Percentiles rank a stretch among this genome's conserved stretches.
phyloP scores from a whole-genome alignment of 805 yeast species.

The Jamesozyma spencerorum region DNA sequence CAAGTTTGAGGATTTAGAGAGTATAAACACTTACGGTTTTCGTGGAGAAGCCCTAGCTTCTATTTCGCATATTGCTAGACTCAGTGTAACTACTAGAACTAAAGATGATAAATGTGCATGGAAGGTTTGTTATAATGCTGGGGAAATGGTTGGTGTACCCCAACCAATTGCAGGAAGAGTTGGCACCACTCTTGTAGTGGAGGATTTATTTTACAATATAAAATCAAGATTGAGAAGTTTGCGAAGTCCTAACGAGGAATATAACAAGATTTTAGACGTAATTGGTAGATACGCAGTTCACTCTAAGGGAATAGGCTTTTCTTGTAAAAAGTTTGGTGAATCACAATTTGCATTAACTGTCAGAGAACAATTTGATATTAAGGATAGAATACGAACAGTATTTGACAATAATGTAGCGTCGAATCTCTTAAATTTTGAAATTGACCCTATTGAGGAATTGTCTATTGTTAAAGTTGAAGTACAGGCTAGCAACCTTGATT shows the following conservation, averaged over 20 bases:
- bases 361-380: constrained; percentile 38
- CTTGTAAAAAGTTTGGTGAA: constrained; percentile 75
- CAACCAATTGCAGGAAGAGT: constrained; percentile 74
- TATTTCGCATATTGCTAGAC: constrained; percentile 79
- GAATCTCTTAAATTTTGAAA: constrained; percentile 45
- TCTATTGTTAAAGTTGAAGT: constrained; percentile 54
- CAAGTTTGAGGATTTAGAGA: constrained; percentile 63
- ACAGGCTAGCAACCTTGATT: constrained; percentile 62
- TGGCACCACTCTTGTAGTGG: constrained; percentile 81
- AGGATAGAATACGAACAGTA: constrained; percentile 64
- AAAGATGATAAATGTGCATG: constrained; percentile 55
- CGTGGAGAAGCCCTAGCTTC: constrained; percentile 95
- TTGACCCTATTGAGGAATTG: constrained; percentile 28
- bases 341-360: constrained; percentile 57
- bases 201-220: constrained; percentile 81
- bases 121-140: constrained; percentile 58
- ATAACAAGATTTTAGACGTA: constrained; percentile 66
- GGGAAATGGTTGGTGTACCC: constrained; percentile 48
- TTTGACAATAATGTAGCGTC: constrained; percentile 64
- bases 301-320: constrained; percentile 56
- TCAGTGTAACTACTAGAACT: constrained; percentile 72
- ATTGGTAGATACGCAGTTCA: constrained; percentile 79
- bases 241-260: constrained; percentile 63
- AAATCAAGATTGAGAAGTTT: constrained; percentile 69
- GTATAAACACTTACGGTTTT: constrained; percentile 79